Base-by-base conservation (phyloP, 1,139 yeast species). In the Yamadazyma mexicana region DNA sequence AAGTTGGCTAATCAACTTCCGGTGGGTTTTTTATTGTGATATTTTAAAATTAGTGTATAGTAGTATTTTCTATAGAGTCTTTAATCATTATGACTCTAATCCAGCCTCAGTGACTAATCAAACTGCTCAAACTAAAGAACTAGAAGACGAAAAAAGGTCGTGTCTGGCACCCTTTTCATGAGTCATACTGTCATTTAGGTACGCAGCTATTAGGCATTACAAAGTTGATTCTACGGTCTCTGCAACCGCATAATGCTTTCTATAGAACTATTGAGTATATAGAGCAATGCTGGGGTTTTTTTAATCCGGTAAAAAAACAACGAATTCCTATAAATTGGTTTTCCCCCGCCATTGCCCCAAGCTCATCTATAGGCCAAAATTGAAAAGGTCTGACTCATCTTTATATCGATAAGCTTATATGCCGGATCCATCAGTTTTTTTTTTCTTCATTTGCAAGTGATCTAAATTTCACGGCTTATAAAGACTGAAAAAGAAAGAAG, bases 381-480 rank as follows among this genome's bases (percentile, higher is more conserved):
- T 16, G 5, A 5, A 20, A 16, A 26, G 17, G 31, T 28, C 31
- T 28, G 31, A 28, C 31, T 28, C 31, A 28, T 28, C 20, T 28
- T 7, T 11, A 11, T 10, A 16, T 28, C 9, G 31, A 28, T 28
- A 28, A 28, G 31, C 31, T 16, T 28, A 16, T 28, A 28, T 28
- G 31, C 31, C 16, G 20, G 31, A 14, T 15, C 14, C 31, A 26
- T 26, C 29, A 12, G n/a, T 7, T 16, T 17, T 28, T 28, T 28
- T 28, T 12, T 27, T 14, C 27, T n/a, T n/a, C n/a, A n/a, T n/a
- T n/a, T n/a, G n/a, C n/a, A n/a, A 16, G 18, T 28, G 31, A 28
- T 28, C 20, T 28, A 20, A 28, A 12, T 28, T 28, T 17, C 31
- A 28, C 29, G 29, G 20, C 15, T 20, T 28, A 28, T 28, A 28